Base-by-base conservation (phyloP, 352 stramenopile species). In the Phytophthora lateralis region DNA sequence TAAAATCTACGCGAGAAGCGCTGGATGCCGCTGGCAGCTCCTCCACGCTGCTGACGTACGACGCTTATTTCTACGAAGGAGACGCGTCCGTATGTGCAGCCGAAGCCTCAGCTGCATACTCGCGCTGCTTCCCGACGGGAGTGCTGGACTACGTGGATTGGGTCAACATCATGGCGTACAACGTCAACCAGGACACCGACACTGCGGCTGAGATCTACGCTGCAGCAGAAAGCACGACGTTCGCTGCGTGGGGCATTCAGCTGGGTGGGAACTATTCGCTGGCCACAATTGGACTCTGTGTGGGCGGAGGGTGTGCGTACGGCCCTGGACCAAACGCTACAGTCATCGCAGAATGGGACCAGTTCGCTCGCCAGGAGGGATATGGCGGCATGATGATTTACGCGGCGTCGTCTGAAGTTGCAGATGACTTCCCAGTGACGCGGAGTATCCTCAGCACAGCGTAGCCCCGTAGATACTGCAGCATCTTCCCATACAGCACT, bases 91-190 rank as follows among this genome's bases (percentile, higher is more conserved):
- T 90, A 4, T 82, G 82, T 54, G 69, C 85, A 44, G 66, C 61
- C 15, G 68, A 66, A 2, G 69, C 57, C 3, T 52, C 70, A 35
- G 69, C 68, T 4, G 46, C 56, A 26, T 91, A 90, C 58, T 65
- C 74, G 24, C 71, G 85, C 3, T 93, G 85, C 57, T 93, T 91
- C 55, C 79, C 81, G 1, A 62, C 66, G 3, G 59, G 50, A 26
- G 63, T 90, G 3, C 50, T 91, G 18, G 48, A 73, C 18, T 80
- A 81, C 18, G 69, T 91, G 14, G 80, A 91, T 62, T 91, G 82
- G 82, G 62, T 93, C 38, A 90, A 93, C 63, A 89, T 93, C 59
- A 93, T 93, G 85, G 75, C 83, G 37, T 93, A 93, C 71, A 93
- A 93, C 52, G 77, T 90, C 38, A 75, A 88, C 12, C 7, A 72